Conservation (phyloP, 2,329 filamentous ascomycete species). For the Allantophomopsis cytisporea region DNA sequence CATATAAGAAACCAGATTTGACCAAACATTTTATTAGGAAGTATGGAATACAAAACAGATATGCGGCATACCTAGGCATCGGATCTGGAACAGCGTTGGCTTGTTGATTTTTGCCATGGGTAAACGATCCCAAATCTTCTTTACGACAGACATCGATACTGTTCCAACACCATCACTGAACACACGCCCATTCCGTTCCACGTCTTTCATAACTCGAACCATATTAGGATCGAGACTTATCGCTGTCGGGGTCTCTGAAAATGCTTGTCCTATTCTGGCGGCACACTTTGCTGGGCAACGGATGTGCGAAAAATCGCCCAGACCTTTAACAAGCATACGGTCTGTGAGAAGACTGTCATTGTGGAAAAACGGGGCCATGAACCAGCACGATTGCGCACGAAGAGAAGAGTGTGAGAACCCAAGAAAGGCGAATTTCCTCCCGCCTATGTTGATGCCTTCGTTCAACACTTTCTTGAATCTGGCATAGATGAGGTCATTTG, state of each 20-base stretch:
- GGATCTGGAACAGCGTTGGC: conserved; percentile 62
- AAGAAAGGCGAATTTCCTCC: conserved; percentile 49
- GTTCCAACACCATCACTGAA: conserved; percentile 77
- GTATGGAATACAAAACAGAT: not conserved
- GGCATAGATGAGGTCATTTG: conserved; percentile 36
- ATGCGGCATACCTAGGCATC: conserved; percentile 40
- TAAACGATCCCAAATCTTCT: conserved; percentile 43
- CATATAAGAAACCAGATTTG: not conserved
- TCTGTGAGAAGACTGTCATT: conserved; percentile 19
- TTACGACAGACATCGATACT: conserved; percentile 45
- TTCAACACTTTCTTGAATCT: conserved; percentile 49
- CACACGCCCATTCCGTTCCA: conserved; percentile 37
- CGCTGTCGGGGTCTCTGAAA: conserved; percentile 59
- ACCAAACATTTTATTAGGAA: no score
- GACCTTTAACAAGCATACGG: conserved; percentile 23
- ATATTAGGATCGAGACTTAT: conserved; percentile 28
- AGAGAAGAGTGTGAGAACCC: conserved; percentile 74
- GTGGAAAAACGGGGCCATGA: conserved; percentile 33
- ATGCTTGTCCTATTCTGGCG: conserved; percentile 49
- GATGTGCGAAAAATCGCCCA: conserved; percentile 37
- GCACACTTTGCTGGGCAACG: conserved; percentile 41
- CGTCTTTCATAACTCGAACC: conserved; percentile 29
- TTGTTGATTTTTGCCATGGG: conserved; percentile 27
- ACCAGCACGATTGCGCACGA: conserved; percentile 58
- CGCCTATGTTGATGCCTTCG: conserved; percentile 48